phyloP scores from a whole-genome alignment of 306 rosid species.

The Cajanus cajan region DNA sequence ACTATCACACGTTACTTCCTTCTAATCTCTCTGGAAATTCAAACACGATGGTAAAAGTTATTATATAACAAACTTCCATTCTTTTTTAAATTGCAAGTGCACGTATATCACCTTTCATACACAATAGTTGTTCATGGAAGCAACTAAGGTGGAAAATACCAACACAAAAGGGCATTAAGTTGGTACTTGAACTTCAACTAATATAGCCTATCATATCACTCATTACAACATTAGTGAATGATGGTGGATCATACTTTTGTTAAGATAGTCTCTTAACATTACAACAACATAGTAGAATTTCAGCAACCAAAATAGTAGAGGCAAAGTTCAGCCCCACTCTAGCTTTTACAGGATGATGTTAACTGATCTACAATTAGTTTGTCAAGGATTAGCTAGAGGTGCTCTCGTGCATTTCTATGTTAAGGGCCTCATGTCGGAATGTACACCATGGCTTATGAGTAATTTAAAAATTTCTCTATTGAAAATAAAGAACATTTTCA shows the following conservation, averaged over 20 bases:
- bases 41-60: background rate
- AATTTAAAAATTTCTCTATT: background rate
- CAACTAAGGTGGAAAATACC: too few relatives aligned
- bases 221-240: background rate
- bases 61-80: background rate
- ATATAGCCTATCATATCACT: background rate
- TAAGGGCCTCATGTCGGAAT: conserved; percentile 17
- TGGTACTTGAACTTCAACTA: background rate
- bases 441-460: conserved; percentile 20
- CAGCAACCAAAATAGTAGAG: background rate
- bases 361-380: conserved; percentile 34
- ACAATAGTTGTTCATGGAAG: background rate
- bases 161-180: background rate
- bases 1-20: background rate
- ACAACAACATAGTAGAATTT: background rate
- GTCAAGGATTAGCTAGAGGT: conserved; percentile 12
- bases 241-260: background rate
- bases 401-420: background rate
- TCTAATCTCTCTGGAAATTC: background rate
- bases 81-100: background rate
- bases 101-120: background rate
- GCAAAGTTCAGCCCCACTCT: conserved; percentile 15
- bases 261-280: background rate
- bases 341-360: conserved; percentile 24
- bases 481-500: too few relatives aligned